These are phyloP conservation scores for Sporothrix brunneoviolacea DNA, from an alignment of 2,329 filamentous ascomycete genomes.

Conservation along the genomic window DNA sequence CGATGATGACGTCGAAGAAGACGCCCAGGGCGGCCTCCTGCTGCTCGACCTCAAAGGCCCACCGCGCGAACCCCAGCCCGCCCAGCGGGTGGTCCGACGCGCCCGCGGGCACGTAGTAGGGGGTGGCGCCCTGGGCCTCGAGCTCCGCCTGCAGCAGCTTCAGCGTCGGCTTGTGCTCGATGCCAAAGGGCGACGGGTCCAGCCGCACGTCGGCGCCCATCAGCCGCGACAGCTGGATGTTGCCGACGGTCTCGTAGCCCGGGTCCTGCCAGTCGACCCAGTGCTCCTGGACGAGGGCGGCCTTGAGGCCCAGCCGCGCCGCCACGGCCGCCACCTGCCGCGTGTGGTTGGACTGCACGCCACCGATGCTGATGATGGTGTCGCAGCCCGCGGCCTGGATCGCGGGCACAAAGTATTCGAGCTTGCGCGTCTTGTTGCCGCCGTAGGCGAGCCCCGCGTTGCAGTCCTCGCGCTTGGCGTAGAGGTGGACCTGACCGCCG, in stretches of 20 bases:
- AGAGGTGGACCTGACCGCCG: slow-evolving; percentile 54
- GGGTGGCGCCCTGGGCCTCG: slow-evolving; percentile 36
- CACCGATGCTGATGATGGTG: slow-evolving; percentile 60
- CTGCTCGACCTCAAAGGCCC: slow-evolving; percentile 60
- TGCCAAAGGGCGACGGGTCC: slow-evolving; percentile 56
- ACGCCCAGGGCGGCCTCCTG: slow-evolving; percentile 56
- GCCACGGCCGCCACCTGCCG: slow-evolving; percentile 60
- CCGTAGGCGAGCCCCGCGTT: slow-evolving; percentile 62
- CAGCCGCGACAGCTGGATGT: slow-evolving; percentile 62
- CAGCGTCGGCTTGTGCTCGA: slow-evolving; percentile 61
- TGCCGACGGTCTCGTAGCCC: slow-evolving; percentile 59
- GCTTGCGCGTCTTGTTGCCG: slow-evolving; percentile 63
- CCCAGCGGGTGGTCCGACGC: slow-evolving; percentile 65
- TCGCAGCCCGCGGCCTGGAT: slow-evolving; percentile 49
- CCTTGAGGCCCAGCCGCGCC: slow-evolving; percentile 48
- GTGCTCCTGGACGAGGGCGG: slow-evolving; percentile 56
- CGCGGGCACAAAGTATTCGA: slow-evolving; percentile 64
- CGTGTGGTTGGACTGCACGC: slow-evolving; percentile 65
- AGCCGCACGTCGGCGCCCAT: slow-evolving; percentile 60
- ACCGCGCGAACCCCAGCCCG: slow-evolving; percentile 63
- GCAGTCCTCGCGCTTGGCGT: slow-evolving; percentile 66
- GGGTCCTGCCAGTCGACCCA: slow-evolving; percentile 59
- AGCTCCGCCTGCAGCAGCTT: slow-evolving; percentile 41
- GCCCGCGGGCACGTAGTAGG: slow-evolving; percentile 67
- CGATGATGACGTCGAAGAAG: slow-evolving; percentile 62